phyloP scores from a whole-genome alignment of 441 rosid species.

The Breynia disticha region DNA sequence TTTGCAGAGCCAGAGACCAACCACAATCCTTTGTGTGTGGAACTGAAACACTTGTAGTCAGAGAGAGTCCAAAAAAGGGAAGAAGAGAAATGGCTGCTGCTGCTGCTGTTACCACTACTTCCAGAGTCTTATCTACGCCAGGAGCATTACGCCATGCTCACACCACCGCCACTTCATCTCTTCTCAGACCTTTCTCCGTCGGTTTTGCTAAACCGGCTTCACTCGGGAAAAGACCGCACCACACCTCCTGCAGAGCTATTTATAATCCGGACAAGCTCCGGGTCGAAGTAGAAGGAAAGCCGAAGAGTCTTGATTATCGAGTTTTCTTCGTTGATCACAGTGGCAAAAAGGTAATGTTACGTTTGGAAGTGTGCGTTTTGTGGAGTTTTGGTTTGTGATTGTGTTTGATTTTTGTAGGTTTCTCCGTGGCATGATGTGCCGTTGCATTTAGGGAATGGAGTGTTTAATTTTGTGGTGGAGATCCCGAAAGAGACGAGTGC shows the following conservation, averaged over 20 bases:
- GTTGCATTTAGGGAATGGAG: constrained; percentile 71
- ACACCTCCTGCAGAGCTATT: constrained; percentile 49
- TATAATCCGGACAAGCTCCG: constrained; percentile 46
- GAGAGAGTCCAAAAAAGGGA: background rate
- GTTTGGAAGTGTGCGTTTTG: background rate
- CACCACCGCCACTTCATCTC: background rate
- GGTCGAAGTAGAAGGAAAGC: constrained; percentile 67
- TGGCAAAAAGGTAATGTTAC: constrained; percentile 56
- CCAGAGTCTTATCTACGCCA: background rate
- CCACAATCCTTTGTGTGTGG: background rate
- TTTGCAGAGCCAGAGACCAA: background rate
- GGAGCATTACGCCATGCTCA: background rate
- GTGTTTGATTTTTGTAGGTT: constrained; percentile 26
- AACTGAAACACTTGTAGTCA: background rate
- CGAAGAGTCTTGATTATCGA: constrained; percentile 80
- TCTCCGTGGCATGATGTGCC: constrained; percentile 99
- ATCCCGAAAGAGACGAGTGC: constrained; percentile 93
- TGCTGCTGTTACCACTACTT: background rate
- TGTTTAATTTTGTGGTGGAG: constrained; percentile 76
- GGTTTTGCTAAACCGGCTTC: background rate
- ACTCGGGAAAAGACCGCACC: background rate
- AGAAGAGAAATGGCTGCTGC: constrained; percentile 7
- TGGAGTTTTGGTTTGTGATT: background rate
- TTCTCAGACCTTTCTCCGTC: background rate
- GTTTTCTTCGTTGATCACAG: constrained; percentile 65